Conservation (phyloP, 2,329 filamentous ascomycete species). For the Zymoseptoria tritici region DNA sequence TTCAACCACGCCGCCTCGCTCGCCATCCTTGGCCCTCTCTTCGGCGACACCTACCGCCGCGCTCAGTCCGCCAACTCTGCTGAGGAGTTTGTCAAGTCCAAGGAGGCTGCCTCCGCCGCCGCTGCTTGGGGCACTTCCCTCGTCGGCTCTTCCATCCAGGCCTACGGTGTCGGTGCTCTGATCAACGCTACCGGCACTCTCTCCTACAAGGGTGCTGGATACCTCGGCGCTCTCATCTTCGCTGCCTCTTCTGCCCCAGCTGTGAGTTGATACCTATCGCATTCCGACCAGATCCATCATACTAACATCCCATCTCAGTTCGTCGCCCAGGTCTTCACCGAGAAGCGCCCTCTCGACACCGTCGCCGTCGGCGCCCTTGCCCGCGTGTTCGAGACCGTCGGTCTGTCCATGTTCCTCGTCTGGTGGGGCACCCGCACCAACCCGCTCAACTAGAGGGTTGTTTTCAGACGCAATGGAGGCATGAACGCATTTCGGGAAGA, state of each 20-base stretch:
- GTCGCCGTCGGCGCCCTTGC: conserved; percentile 77
- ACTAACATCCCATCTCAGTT: conserved; percentile 49
- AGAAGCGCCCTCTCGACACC: conserved; percentile 87
- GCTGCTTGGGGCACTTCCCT: conserved; percentile 86
- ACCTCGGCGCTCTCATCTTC: conserved; percentile 87
- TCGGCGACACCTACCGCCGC: conserved; percentile 89
- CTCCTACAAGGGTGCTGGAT: conserved; percentile 94
- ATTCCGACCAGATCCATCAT: neutral
- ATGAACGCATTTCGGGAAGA: neutral
- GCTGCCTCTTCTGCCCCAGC: conserved; percentile 79
- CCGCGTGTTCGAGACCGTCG: conserved; percentile 87
- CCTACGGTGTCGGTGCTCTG: conserved; percentile 40
- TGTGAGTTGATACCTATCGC: conserved; percentile 48
- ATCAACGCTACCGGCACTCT: conserved; percentile 87
- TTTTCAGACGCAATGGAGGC: neutral
- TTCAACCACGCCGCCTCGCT: conserved; percentile 93
- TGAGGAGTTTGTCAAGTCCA: conserved; percentile 91
- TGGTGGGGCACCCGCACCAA: conserved; percentile 97
- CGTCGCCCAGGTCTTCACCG: conserved; percentile 75
- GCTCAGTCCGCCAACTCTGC: conserved; percentile 87
- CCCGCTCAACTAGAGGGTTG: conserved; percentile 58
- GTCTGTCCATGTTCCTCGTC: conserved; percentile 83
- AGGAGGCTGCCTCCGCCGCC: conserved; percentile 81
- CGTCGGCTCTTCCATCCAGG: conserved; percentile 67
- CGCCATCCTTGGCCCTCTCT: conserved; percentile 78